phyloP scores from a whole-genome alignment of 1,284 basidiomycete species.

The Apiotrichum veenhuisii region DNA sequence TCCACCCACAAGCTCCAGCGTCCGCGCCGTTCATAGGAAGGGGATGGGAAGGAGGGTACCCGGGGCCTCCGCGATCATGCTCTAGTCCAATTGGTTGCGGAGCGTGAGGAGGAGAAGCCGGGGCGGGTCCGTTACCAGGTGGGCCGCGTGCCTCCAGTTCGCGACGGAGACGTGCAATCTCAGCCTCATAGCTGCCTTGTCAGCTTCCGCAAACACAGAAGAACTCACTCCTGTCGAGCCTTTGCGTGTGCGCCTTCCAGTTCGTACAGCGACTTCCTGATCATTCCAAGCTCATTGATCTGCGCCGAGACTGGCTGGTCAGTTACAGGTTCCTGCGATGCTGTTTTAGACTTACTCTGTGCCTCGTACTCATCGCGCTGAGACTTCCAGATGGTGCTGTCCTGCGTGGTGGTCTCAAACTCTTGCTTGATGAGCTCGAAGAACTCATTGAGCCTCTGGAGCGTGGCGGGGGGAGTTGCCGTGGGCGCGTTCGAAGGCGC shows the following conservation, averaged over 20 bases:
- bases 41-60: constrained; percentile 22
- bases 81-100: constrained; percentile 25
- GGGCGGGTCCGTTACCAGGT: constrained; percentile 29
- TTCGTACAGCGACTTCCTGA: constrained; percentile 70
- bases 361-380: constrained; percentile 87
- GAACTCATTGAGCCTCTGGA: constrained; percentile 64
- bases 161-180: constrained; percentile 62
- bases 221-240: constrained; percentile 61
- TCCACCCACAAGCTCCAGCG: constrained; percentile 5
- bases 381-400: constrained; percentile 63
- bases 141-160: constrained; percentile 57
- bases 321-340: neutral
- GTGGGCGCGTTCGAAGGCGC: constrained; percentile 28
- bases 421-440: constrained; percentile 81
- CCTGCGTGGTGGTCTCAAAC: constrained; percentile 72
- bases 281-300: constrained; percentile 67
- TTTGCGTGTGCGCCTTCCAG: constrained; percentile 69
- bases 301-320: constrained; percentile 62
- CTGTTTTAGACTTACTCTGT: constrained; percentile 60
- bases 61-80: constrained; percentile 15
- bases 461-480: constrained; percentile 19
- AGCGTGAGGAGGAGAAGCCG: constrained; percentile 20
- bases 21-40: constrained; percentile 35
- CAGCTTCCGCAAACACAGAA: too few species aligned
- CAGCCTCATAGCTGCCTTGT: constrained; percentile 60